phyloP scores from a whole-genome alignment of 768 basidiomycete species.

The Ramaria sp. region DNA sequence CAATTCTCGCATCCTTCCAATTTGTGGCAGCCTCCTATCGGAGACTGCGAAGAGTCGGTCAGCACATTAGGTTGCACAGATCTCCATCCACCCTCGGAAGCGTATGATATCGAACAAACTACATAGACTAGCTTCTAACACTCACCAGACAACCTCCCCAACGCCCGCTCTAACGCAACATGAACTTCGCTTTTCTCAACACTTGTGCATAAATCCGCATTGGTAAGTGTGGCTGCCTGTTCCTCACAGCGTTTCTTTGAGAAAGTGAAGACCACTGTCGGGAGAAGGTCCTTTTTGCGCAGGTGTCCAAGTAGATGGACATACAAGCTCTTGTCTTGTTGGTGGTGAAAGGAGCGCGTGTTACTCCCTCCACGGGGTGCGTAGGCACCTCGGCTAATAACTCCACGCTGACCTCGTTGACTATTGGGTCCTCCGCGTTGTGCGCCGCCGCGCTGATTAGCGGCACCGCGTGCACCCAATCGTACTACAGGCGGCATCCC shows the following conservation, averaged over 20 bases:
- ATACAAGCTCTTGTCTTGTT: conserved; percentile 83
- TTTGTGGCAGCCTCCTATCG: conserved; percentile 89
- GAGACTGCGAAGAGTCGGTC: conserved; percentile 42
- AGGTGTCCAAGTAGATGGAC: conserved; percentile 84
- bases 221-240: conserved; percentile 81
- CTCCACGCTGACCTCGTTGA: conserved; percentile 39
- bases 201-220: conserved; percentile 77
- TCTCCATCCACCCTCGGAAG: background rate
- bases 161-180: conserved; percentile 83
- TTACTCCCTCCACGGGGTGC: conserved; percentile 31
- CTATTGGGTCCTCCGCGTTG: conserved; percentile 36
- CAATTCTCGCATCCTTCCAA: conserved; percentile 79
- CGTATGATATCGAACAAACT: conserved; percentile 1
- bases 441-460: conserved; percentile 35
- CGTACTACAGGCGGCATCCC: conserved; percentile 81
- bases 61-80: background rate
- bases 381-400: conserved; percentile 25
- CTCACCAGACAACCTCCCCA: conserved; percentile 82
- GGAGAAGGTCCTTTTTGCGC: conserved; percentile 76
- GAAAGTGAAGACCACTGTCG: conserved; percentile 94
- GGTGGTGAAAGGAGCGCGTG: conserved; percentile 50
- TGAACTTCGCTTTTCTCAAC: conserved; percentile 97
- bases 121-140: background rate
- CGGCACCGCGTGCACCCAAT: conserved; percentile 69
- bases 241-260: conserved; percentile 97